A percentile compares a stretch with the other conserved stretches of the same genome.
Conservation (phyloP, 345 rosid genomes). For the Hibiscus trionum region DNA sequence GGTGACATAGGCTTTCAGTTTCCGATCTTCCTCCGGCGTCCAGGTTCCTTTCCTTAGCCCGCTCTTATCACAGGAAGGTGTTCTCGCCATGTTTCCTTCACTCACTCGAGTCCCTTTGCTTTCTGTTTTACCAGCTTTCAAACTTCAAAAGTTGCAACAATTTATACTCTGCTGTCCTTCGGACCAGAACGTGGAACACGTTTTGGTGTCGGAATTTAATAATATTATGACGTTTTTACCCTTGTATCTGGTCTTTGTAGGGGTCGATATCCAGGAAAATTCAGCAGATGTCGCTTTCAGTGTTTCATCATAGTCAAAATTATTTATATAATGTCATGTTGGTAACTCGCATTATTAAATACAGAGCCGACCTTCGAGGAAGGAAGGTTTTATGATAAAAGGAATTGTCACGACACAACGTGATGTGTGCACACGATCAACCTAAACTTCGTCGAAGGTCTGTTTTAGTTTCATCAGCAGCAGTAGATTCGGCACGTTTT, state of each 20-base stretch:
- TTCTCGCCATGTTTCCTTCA: conserved; percentile 38
- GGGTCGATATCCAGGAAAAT: conserved; percentile 5
- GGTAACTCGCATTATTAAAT: neutral
- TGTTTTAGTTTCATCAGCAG: neutral
- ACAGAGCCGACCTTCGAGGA: conserved; percentile 4
- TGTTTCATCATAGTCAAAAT: neutral
- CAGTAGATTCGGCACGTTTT: neutral
- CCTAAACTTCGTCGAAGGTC: neutral
- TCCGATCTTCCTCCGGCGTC: conserved; percentile 55
- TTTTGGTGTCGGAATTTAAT: neutral
- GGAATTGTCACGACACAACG: neutral
- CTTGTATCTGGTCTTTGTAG: neutral
- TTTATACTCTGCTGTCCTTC: conserved; percentile 9
- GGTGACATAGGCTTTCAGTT: conserved; percentile 38
- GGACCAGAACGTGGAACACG: conserved; percentile 25
- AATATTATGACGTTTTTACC: neutral
- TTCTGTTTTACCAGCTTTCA: neutral
- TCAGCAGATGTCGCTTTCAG: conserved; percentile 1
- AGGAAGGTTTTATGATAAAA: neutral
- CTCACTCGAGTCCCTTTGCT: neutral
- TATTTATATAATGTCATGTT: neutral
- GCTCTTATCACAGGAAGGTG: conserved; percentile 33
- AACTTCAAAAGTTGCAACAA: neutral
- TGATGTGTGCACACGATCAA: neutral
- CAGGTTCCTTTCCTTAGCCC: conserved; percentile 52